phyloP scores from a whole-genome alignment of 768 basidiomycete species.

The Rhodosporidiobolus sp. region DNA sequence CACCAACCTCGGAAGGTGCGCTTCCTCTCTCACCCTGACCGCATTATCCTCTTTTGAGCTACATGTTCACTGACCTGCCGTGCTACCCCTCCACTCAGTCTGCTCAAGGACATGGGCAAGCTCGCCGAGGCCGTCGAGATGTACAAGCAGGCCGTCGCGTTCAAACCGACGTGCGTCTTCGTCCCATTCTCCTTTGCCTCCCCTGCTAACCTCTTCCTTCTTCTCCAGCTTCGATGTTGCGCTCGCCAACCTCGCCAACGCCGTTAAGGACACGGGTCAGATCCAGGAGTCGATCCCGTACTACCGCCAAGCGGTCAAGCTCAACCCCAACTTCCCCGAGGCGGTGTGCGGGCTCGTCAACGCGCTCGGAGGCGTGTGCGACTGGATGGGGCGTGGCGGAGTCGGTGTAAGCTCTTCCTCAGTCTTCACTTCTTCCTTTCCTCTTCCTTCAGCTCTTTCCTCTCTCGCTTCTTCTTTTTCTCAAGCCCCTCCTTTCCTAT shows the following conservation, averaged over 20 bases:
- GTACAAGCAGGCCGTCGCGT: conserved; percentile 39
- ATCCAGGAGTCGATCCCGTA: conserved; percentile 54
- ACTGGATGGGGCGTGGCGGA: conserved; percentile 53
- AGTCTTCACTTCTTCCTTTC: neutral
- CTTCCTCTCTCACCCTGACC: too few relatives aligned
- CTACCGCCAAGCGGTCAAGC: conserved; percentile 53
- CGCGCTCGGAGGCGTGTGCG: conserved; percentile 55
- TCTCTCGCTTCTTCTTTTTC: too few relatives aligned
- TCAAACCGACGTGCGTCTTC: conserved; percentile 35
- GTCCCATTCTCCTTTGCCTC: neutral
- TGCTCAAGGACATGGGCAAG: conserved; percentile 56
- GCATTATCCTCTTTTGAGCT: too few relatives aligned
- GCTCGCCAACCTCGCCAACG: conserved; percentile 57
- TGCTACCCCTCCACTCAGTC: conserved; percentile 6
- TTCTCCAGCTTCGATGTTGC: conserved; percentile 51
- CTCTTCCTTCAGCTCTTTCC: neutral
- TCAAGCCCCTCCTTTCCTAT: neutral
- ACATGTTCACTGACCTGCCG: too few relatives aligned
- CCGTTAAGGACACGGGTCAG: conserved; percentile 55
- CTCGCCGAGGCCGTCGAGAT: conserved; percentile 51
- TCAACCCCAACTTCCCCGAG: conserved; percentile 55
- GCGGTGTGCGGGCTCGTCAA: conserved; percentile 56
- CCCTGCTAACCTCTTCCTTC: conserved; percentile 50
- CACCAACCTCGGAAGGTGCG: conserved; percentile 55
- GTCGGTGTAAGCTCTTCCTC: conserved; percentile 40